Conservation (phyloP, 495 filamentous ascomycete species). For the Halenospora varia region DNA sequence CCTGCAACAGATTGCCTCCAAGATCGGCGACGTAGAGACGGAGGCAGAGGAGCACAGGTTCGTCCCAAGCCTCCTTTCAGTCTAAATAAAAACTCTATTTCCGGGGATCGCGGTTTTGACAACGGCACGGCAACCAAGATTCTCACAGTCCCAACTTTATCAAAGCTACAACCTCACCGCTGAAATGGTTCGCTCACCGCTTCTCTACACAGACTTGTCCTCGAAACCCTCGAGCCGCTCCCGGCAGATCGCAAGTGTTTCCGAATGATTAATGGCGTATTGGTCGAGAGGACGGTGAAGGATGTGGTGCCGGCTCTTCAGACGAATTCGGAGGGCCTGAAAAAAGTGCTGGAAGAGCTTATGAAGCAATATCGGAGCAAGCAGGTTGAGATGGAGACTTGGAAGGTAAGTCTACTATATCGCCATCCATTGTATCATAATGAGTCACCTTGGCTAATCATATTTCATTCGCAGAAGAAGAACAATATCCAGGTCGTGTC, state of each 20-base stretch:
- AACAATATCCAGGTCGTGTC: constrained; percentile 97
- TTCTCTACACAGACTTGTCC: constrained; percentile 60
- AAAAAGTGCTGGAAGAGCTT: constrained; percentile 92
- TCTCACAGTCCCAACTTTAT: not conserved
- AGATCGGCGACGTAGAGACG: constrained; percentile 95
- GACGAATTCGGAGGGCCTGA: constrained; percentile 93
- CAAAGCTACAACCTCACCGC: constrained; percentile 20
- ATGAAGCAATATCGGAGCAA: constrained; percentile 96
- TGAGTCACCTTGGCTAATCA: constrained; percentile 17
- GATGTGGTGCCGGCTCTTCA: constrained; percentile 87
- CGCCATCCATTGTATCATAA: not conserved
- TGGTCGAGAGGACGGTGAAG: constrained; percentile 88
- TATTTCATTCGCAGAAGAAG: constrained; percentile 69
- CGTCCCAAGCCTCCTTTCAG: constrained; percentile 29
- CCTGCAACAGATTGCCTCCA: constrained; percentile 87
- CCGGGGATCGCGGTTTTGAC: constrained; percentile 1
- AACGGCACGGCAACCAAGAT: constrained; percentile 5
- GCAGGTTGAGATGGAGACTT: constrained; percentile 92
- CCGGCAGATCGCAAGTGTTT: constrained; percentile 90
- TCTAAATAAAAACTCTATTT: constrained; percentile 5
- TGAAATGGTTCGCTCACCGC: constrained; percentile 17
- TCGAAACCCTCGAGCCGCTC: constrained; percentile 87
- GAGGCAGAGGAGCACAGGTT: constrained; percentile 98
- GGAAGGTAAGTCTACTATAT: constrained; percentile 77
- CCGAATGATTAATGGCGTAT: constrained; percentile 95